A percentile compares a stretch with the other conserved stretches of the same genome.
Evolutionary conservation across 805 yeast genomes (phyloP).

Genomic region (Myxozyma neglecta): DNA sequence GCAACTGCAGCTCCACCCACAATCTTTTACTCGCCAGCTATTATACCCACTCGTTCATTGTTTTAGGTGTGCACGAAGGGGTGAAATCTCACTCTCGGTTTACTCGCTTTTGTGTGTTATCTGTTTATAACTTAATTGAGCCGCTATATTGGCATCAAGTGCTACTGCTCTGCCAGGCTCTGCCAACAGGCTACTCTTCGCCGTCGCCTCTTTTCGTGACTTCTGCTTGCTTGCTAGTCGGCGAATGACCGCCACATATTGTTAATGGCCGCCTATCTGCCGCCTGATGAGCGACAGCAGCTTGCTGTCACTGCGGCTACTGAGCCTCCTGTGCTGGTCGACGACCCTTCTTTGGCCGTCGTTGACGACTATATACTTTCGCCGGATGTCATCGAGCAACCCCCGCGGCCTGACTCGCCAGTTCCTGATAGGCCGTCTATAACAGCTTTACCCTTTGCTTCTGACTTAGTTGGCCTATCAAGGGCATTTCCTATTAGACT

Average conservation of each 20-base stretch:
- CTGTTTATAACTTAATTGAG: not conserved
- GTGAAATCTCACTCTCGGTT: too few species aligned
- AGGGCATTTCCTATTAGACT: conserved; percentile 29
- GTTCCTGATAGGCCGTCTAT: not conserved
- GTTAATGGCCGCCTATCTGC: conserved; percentile 17
- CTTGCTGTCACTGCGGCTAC: conserved; percentile 19
- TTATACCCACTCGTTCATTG: too few species aligned
- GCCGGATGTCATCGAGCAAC: conserved; percentile 18
- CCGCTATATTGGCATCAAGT: not conserved
- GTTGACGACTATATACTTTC: conserved; percentile 29
- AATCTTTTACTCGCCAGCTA: too few species aligned
- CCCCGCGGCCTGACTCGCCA: conserved; percentile 1
- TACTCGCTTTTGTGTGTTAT: too few species aligned
- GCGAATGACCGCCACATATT: conserved; percentile 3
- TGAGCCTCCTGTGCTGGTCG: conserved; percentile 18
- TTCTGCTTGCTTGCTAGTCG: not conserved
- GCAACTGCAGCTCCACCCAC: too few species aligned
- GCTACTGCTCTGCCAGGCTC: not conserved
- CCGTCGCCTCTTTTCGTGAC: not conserved
- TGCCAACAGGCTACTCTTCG: not conserved
- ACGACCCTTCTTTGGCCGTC: conserved; percentile 11
- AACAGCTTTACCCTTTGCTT: conserved; percentile 4
- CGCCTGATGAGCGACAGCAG: conserved; percentile 14
- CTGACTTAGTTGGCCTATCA: conserved; percentile 25
- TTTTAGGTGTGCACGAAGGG: too few species aligned